A percentile compares a stretch with the other conserved stretches of the same genome.
Conservation (phyloP, 2,329 filamentous ascomycete genomes). For the Botrytis hyacinthi region DNA sequence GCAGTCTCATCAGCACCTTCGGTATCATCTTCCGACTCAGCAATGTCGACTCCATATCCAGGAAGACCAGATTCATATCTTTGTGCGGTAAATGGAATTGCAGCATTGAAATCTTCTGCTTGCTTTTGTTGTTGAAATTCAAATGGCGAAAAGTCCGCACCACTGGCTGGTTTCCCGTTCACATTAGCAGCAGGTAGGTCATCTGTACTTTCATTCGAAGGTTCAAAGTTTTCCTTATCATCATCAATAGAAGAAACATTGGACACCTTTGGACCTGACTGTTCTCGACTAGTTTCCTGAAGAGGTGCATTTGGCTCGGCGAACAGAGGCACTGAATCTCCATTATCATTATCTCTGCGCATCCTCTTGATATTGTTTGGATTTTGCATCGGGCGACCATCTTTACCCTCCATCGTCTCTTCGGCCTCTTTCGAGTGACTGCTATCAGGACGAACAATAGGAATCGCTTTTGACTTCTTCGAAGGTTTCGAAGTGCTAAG, state of each 20-base stretch:
- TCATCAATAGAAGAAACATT: slow-evolving; percentile 22
- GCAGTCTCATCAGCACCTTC: slow-evolving; percentile 24
- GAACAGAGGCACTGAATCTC: slow-evolving; percentile 73
- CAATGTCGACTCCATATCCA: slow-evolving; percentile 31
- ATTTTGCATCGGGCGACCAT: slow-evolving; percentile 60
- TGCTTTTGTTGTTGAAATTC: slow-evolving; percentile 53
- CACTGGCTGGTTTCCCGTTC: slow-evolving; percentile 46
- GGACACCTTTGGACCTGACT: slow-evolving; percentile 36
- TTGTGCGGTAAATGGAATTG: slow-evolving; percentile 34
- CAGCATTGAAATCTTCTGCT: slow-evolving; percentile 41
- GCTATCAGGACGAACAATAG: slow-evolving; percentile 69
- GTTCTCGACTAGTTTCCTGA: slow-evolving; percentile 37
- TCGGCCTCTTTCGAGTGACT: slow-evolving; percentile 43
- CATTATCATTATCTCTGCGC: slow-evolving; percentile 61
- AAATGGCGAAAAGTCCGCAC: slow-evolving; percentile 57
- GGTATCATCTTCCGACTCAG: slow-evolving; percentile 36
- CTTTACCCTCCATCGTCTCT: slow-evolving; percentile 51
- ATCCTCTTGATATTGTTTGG: slow-evolving; percentile 74
- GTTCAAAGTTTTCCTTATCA: slow-evolving; percentile 38
- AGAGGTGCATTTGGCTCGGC: slow-evolving; percentile 53
- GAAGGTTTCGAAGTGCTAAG: slow-evolving; percentile 62
- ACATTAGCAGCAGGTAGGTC: slow-evolving; percentile 30
- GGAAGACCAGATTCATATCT: slow-evolving; percentile 34
- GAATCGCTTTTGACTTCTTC: slow-evolving; percentile 79
- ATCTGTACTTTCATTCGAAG: slow-evolving; percentile 24